A percentile compares a stretch with the other conserved stretches of the same genome.
Conservation (phyloP, 495 filamentous ascomycete species). For the Pyrenula massariospora region DNA sequence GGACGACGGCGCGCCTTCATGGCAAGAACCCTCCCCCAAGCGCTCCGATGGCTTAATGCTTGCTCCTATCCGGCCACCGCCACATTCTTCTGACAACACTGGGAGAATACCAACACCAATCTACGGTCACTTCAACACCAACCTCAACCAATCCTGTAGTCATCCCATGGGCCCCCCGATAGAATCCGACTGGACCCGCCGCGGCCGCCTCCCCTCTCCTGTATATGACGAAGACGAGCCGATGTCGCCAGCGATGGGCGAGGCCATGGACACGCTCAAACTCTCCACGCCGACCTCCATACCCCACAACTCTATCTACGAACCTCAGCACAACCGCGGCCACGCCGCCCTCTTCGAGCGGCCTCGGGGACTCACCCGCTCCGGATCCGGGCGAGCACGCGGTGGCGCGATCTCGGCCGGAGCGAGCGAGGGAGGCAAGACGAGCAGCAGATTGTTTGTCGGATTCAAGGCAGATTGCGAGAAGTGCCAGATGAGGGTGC, state of each 20-base stretch:
- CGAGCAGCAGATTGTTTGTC: conserved; percentile 56
- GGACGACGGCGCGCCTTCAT: conserved; percentile 21
- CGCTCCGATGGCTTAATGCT: conserved; percentile 31
- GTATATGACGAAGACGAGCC: conserved; percentile 56
- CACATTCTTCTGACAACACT: conserved; percentile 14
- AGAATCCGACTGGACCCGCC: conserved; percentile 30
- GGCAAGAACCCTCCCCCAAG: conserved; percentile 12
- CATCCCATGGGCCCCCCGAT: conserved; percentile 17
- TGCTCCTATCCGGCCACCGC: conserved; percentile 29
- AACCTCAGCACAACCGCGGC: conserved; percentile 17
- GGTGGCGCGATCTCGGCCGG: conserved; percentile 9
- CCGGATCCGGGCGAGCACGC: background rate
- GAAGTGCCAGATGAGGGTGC: conserved; percentile 67
- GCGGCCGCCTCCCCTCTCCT: conserved; percentile 55
- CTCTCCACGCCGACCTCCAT: conserved; percentile 14
- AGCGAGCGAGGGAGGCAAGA: conserved; percentile 45
- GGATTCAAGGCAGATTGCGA: conserved; percentile 79
- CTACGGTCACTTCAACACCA: conserved; percentile 21
- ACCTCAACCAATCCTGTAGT: conserved; percentile 6
- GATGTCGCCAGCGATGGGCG: conserved; percentile 16
- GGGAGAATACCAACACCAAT: conserved; percentile 28
- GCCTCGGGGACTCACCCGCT: conserved; percentile 9
- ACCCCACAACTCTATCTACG: conserved; percentile 10
- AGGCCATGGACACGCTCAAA: conserved; percentile 17
- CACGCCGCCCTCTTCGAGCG: conserved; percentile 16